phyloP scores from a whole-genome alignment of 371 early-diverging fungal genomes.

The Mortierella sp. region DNA sequence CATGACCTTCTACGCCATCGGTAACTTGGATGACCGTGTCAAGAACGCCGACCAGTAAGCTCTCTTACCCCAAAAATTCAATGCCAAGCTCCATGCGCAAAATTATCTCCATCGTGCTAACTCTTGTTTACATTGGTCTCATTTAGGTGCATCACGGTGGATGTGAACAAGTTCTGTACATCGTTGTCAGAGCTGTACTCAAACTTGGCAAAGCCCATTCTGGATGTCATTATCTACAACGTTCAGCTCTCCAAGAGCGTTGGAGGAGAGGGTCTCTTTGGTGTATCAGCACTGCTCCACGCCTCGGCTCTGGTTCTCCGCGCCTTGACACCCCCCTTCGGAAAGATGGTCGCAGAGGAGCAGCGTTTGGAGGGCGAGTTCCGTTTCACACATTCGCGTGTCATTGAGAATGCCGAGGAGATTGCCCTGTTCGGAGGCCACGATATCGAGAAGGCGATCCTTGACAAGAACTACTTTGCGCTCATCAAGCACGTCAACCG shows the following conservation, averaged over 20 bases:
- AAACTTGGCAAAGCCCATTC: conserved; percentile 88
- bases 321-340: conserved; percentile 89
- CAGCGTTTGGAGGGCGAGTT: conserved; percentile 88
- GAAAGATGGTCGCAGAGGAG: conserved; percentile 88
- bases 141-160: conserved; percentile 82
- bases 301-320: conserved; percentile 81
- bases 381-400: conserved; percentile 87
- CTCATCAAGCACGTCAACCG: conserved; percentile 88
- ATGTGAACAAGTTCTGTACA: conserved; percentile 87
- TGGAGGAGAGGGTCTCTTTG: conserved; percentile 81
- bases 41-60: conserved; percentile 90
- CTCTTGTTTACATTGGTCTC: neutral
- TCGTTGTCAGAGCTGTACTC: conserved; percentile 85
- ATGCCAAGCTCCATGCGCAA: neutral
- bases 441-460: conserved; percentile 79
- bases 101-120: neutral
- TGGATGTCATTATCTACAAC: conserved; percentile 91
- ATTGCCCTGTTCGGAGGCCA: conserved; percentile 90
- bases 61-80: neutral
- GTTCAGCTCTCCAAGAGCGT: conserved; percentile 86
- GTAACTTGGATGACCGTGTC: conserved; percentile 87
- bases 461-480: conserved; percentile 80
- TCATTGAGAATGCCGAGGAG: conserved; percentile 93
- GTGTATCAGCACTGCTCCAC: conserved; percentile 77
- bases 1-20: conserved; percentile 89